phyloP scores from a whole-genome alignment of 352 stramenopile genomes.

The Pythium graminicola region DNA sequence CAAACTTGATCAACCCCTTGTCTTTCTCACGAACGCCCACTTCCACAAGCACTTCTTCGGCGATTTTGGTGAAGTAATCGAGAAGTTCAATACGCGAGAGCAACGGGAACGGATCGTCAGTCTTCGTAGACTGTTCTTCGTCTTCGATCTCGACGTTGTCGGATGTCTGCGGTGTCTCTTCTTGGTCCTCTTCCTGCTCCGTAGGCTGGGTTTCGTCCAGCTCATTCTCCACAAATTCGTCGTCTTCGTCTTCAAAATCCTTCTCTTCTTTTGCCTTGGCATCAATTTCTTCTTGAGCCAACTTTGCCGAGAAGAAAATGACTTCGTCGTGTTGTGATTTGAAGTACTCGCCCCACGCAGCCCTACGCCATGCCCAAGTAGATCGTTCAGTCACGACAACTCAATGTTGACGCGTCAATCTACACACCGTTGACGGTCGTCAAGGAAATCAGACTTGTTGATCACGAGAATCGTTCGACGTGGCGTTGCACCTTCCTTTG shows the following conservation, averaged over 20 bases:
- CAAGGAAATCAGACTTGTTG: conserved; percentile 99
- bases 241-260: conserved; percentile 25
- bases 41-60: conserved; percentile 44
- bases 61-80: conserved; percentile 54
- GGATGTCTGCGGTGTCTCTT: background rate
- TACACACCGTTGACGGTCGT: conserved; percentile 78
- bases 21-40: conserved; percentile 72
- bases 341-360: conserved; percentile 95
- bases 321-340: conserved; percentile 84
- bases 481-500: conserved; percentile 82
- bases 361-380: too few species aligned
- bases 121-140: conserved; percentile 7
- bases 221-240: conserved; percentile 26
- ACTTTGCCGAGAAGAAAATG: conserved; percentile 98
- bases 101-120: conserved; percentile 43
- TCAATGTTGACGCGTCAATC: background rate
- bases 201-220: conserved; percentile 1
- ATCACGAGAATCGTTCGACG: conserved; percentile 95
- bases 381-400: conserved; percentile 18
- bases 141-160: conserved; percentile 13
- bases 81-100: conserved; percentile 73
- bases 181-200: background rate
- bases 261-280: conserved; percentile 62
- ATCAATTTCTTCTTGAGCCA: conserved; percentile 90
- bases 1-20: conserved; percentile 87